These are phyloP conservation scores for Neonectria coccinea DNA, from an alignment of 2,329 filamentous ascomycete species.

Conservation along the genomic window DNA sequence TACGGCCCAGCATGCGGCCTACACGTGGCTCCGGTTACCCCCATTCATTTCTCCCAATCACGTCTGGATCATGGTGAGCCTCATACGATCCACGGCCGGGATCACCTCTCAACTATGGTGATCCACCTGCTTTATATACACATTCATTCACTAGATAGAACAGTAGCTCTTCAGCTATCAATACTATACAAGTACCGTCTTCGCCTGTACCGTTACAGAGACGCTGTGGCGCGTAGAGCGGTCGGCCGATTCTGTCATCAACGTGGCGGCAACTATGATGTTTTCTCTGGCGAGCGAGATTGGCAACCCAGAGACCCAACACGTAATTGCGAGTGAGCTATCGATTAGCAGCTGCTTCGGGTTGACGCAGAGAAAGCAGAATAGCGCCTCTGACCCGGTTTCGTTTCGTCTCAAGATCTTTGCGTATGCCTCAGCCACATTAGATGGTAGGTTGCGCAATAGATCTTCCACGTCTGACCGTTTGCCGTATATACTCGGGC, in stretches of 20 bases:
- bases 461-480: too few species aligned
- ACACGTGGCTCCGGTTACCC: slow-evolving; percentile 10
- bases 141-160: slow-evolving; percentile 16
- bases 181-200: slow-evolving; percentile 11
- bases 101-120: slow-evolving; percentile 14
- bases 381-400: background rate
- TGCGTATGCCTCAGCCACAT: too few species aligned
- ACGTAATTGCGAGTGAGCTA: too few species aligned
- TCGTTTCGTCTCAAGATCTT: too few species aligned
- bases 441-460: too few species aligned
- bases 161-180: slow-evolving; percentile 5
- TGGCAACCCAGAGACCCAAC: too few species aligned
- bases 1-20: slow-evolving; percentile 13
- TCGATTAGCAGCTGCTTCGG: background rate
- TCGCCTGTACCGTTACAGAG: slow-evolving; percentile 4
- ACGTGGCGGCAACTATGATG: too few species aligned
- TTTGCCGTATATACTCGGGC: too few species aligned
- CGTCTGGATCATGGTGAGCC: slow-evolving; percentile 7
- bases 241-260: too few species aligned
- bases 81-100: slow-evolving; percentile 2
- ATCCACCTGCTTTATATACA: slow-evolving; percentile 15
- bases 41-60: slow-evolving; percentile 11
- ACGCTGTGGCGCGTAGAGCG: too few species aligned
- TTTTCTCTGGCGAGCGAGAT: too few species aligned
- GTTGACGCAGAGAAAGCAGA: slow-evolving; percentile 6